Evolutionary conservation across 345 rosid genomes (phyloP), one percentile per base, ranked within the genome.

Genomic region (Eucalyptus guilfoylei): DNA sequence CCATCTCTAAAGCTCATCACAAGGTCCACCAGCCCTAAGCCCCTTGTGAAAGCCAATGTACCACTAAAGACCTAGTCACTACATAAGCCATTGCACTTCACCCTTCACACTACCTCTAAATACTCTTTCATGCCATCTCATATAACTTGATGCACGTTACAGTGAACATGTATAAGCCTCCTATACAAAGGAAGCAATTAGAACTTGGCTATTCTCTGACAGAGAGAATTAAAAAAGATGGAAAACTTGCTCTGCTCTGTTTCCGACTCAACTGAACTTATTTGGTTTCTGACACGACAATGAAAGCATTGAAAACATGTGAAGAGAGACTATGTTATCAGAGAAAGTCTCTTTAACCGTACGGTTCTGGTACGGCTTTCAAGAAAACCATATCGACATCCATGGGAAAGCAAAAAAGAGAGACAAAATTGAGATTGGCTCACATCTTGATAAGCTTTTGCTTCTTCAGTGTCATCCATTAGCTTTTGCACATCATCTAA

Each of bases 381-480:
- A 62, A 48, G 64, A 40, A 3, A 60, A 87, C 52, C 47, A 67
- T n/a, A 37, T 48, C 5, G 24, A 42, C 47, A 16, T 83, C 48
- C 55, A 50, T 19, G 45, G 17, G 47, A 40, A 52, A 64, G 54
- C 48, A 54, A 26, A 42, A 50, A 52, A 85, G 52, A 87, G 34
- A 42, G 54, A 86, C n/a, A 80, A 54, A 42, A 86, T 30, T 44
- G 58, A 80, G 86, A 48, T 76, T 88, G 89, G 90, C 98, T 95
- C 92, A 97, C 99, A 90, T 96, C 99, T 94, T 97, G 99, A 90
- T 96, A 97, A 90, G 97, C 99, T 89, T 94, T 96, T 87, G 99
- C 99, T 92, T 97, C 99, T 14, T 91, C 98, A 72, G 95, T 95
- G 89, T 97, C 99, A 91, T 97, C 99, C 99, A 97, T 95, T 55